A percentile compares a stretch with the other conserved stretches of the same genome.
Evolutionary conservation across 2,329 filamentous ascomycete species (phyloP).

Genomic region (Talaromyces sp.): DNA sequence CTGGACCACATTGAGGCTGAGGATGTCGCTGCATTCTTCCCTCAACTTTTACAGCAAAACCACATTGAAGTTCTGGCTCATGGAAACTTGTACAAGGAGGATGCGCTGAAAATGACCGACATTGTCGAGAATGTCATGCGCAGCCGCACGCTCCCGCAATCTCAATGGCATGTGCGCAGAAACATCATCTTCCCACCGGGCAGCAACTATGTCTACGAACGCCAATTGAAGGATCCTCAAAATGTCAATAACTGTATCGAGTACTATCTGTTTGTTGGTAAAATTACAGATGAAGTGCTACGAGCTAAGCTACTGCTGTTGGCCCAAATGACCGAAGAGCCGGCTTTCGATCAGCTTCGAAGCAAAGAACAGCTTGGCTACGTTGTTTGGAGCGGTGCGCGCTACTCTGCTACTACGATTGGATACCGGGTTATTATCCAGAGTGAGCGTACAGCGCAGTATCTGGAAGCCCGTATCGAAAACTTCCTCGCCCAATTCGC

Average conservation of each 20-base stretch:
- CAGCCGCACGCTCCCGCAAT: slow-evolving; percentile 67
- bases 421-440: slow-evolving; percentile 90
- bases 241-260: slow-evolving; percentile 89
- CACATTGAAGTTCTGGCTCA: slow-evolving; percentile 86
- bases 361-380: slow-evolving; percentile 98
- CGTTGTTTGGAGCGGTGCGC: slow-evolving; percentile 81
- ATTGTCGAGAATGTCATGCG: slow-evolving; percentile 75
- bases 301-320: slow-evolving; percentile 77
- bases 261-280: slow-evolving; percentile 69
- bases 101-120: slow-evolving; percentile 79
- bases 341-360: slow-evolving; percentile 87
- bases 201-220: slow-evolving; percentile 79
- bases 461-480: slow-evolving; percentile 84
- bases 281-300: slow-evolving; percentile 63
- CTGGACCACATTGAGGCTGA: slow-evolving; percentile 70
- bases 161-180: slow-evolving; percentile 76
- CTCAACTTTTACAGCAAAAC: slow-evolving; percentile 75
- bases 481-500: slow-evolving; percentile 71
- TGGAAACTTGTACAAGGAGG: slow-evolving; percentile 91
- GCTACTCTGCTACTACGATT: slow-evolving; percentile 70
- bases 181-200: slow-evolving; percentile 75
- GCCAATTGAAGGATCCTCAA: slow-evolving; percentile 74
- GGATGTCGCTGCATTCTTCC: slow-evolving; percentile 73
- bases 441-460: slow-evolving; percentile 79
- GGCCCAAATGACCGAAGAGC: slow-evolving; percentile 88